A percentile compares a stretch with the other conserved stretches of the same genome.
phyloP scores from a whole-genome alignment of 2,329 filamentous ascomycete genomes.

The Monilinia laxa region DNA sequence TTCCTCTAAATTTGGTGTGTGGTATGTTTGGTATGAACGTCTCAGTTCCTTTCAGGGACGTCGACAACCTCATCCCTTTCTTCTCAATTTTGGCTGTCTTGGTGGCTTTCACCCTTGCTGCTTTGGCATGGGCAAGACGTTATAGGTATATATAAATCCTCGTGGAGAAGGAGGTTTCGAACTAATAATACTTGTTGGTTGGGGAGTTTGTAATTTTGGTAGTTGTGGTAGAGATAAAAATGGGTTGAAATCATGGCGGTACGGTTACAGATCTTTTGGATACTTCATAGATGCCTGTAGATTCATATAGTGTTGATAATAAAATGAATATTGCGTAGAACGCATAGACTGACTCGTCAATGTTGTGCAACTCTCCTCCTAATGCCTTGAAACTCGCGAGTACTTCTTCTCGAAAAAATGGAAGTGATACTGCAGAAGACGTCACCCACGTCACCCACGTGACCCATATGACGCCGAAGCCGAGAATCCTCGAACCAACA shows the following conservation, averaged over 20 bases:
- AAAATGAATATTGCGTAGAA: slow-evolving; percentile 3
- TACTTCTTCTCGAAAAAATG: too few species aligned
- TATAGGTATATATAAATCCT: slow-evolving; percentile 36
- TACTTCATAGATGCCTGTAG: slow-evolving; percentile 12
- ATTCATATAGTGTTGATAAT: slow-evolving; percentile 3
- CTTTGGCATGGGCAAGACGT: slow-evolving; percentile 33
- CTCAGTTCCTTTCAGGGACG: slow-evolving; percentile 60
- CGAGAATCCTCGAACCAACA: slow-evolving; percentile 5
- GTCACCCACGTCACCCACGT: neutral
- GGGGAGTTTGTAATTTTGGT: neutral
- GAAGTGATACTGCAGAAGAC: neutral
- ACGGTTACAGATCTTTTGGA: slow-evolving; percentile 11
- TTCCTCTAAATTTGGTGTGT: slow-evolving; percentile 90
- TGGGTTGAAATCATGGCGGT: neutral
- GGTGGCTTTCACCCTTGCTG: slow-evolving; percentile 46
- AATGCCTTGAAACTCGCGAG: neutral
- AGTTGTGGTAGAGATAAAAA: slow-evolving; percentile 1
- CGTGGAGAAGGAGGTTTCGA: neutral
- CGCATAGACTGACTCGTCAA: neutral
- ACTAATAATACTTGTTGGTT: neutral
- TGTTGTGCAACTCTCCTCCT: neutral
- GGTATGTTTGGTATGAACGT: slow-evolving; percentile 74
- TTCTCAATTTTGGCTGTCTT: slow-evolving; percentile 61
- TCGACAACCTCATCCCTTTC: slow-evolving; percentile 53
- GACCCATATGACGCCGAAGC: slow-evolving; percentile 7